Evolutionary conservation across 176 grass and related monocot species (phyloP), one percentile per base, ranked within the genome.

Genomic region (Canna indica): DNA sequence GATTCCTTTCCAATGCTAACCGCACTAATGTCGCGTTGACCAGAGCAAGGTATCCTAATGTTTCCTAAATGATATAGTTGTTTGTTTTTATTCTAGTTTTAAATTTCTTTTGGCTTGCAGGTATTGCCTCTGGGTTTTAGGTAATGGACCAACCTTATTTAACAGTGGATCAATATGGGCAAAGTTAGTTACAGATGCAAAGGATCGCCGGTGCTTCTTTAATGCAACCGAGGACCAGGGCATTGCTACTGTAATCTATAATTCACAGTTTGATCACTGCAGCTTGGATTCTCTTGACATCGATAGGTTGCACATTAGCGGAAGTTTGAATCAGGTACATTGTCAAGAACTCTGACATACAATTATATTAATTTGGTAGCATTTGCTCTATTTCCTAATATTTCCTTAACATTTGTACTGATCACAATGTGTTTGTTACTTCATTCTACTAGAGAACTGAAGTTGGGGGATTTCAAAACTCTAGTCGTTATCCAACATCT

Each of bases 1-100:
- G 85, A 10, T 88, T 91, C 70, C 80, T 91, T 58, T 17, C 74
- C 28, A 64, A 91, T 76, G 0, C 3, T 9, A 79, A 85, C 65
- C 85, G 89, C 36, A 31, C 28, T 31, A 67, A 73, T 73, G 47
- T 62, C 48, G 33, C 33, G 33, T 45, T 69, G 31, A 91, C 89
- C 1, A 74, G 85, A 47, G 89, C 89, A 24, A 88, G 81, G 89
- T 88, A 38, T 54, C 50, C 11, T 4, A 41, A 13, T 32, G 27
- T 12, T 7, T 7, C 24, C 29, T 3, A 20, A 29, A 20, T 6
- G 60, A 13, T 45, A 3, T n/a, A 66, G 4, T 34, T 33, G 54
- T 45, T 64, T 24, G 4, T 17, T 56, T 20, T 7, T 7, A n/a
- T 25, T 54, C 22, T 2, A 5, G 47, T 59, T 68, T 39, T 71